Percentiles rank a stretch among this genome's conserved stretches.
phyloP scores from a whole-genome alignment of 192 early-diverging fungal genomes.

The Entophlyctis helioformis region DNA sequence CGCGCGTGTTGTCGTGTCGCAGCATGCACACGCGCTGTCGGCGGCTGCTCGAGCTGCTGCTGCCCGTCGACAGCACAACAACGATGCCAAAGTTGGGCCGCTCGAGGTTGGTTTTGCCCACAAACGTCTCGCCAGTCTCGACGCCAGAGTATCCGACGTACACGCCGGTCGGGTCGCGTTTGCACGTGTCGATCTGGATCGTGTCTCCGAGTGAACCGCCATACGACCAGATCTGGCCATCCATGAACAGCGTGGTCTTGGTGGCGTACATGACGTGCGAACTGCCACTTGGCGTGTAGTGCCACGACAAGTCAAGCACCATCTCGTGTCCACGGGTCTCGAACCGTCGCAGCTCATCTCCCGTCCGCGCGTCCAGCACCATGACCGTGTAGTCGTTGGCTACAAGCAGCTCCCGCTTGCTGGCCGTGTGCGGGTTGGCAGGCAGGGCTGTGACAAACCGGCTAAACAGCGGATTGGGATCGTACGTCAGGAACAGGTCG shows the following conservation, averaged over 20 bases:
- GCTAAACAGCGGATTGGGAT: no score
- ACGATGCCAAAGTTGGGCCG: slow-evolving; percentile 1
- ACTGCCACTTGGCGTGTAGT: not conserved
- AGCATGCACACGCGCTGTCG: not conserved
- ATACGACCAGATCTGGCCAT: slow-evolving; percentile 1
- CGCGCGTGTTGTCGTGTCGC: not conserved
- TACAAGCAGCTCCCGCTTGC: not conserved
- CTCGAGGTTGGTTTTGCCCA: not conserved
- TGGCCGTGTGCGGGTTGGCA: not conserved
- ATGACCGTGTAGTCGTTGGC: not conserved
- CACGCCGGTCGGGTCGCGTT: not conserved
- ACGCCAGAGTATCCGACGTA: not conserved
- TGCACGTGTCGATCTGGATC: not conserved
- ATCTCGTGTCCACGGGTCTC: not conserved
- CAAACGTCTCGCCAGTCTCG: not conserved
- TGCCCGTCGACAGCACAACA: not conserved
- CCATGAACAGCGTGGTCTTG: not conserved
- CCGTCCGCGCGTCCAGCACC: not conserved
- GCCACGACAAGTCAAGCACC: slow-evolving; percentile 1
- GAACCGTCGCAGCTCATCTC: not conserved
- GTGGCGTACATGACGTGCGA: not conserved
- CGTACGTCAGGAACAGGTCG: no score
- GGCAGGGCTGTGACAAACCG: not conserved
- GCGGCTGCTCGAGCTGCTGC: no score
- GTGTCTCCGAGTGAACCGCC: slow-evolving; percentile 1